Evolutionary conservation across 768 basidiomycete species (phyloP).

Genomic region (Naganishia vaughanmartiniae): DNA sequence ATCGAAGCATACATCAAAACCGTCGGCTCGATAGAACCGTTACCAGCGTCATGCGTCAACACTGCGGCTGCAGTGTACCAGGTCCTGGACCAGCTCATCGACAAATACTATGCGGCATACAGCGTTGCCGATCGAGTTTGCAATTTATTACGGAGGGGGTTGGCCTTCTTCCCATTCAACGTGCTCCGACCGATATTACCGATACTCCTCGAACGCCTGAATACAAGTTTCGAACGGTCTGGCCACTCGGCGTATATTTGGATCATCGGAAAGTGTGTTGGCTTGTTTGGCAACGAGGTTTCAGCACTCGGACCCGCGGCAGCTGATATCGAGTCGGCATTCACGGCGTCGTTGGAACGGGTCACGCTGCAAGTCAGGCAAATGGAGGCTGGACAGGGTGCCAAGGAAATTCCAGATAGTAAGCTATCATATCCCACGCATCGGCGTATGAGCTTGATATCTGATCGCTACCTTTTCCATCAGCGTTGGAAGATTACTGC

Average conservation of each 20-base stretch:
- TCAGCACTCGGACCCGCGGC: constrained; percentile 53
- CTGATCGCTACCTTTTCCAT: constrained; percentile 12
- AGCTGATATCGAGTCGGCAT: constrained; percentile 58
- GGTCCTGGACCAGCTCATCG: constrained; percentile 75
- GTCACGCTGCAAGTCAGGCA: constrained; percentile 69
- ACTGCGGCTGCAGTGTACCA: constrained; percentile 78
- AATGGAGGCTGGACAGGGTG: constrained; percentile 66
- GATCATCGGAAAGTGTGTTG: constrained; percentile 85
- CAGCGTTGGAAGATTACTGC: constrained; percentile 92
- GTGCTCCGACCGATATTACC: constrained; percentile 67
- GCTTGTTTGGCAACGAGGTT: constrained; percentile 67
- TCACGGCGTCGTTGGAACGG: constrained; percentile 69
- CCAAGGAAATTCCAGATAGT: constrained; percentile 85
- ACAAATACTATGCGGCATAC: constrained; percentile 72
- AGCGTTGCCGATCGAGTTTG: constrained; percentile 78
- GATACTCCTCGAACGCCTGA: constrained; percentile 71
- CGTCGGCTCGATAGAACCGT: constrained; percentile 72
- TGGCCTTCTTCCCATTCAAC: constrained; percentile 70
- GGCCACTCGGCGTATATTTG: constrained; percentile 85
- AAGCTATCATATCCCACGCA: constrained; percentile 43
- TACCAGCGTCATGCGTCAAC: constrained; percentile 74
- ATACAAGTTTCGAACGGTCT: constrained; percentile 70
- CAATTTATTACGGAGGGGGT: constrained; percentile 75
- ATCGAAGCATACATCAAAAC: constrained; percentile 86
- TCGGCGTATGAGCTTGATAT: background rate